These are phyloP conservation scores for Fusarium heterosporum DNA, from an alignment of 2,329 filamentous ascomycete genomes.

Conservation along the genomic window DNA sequence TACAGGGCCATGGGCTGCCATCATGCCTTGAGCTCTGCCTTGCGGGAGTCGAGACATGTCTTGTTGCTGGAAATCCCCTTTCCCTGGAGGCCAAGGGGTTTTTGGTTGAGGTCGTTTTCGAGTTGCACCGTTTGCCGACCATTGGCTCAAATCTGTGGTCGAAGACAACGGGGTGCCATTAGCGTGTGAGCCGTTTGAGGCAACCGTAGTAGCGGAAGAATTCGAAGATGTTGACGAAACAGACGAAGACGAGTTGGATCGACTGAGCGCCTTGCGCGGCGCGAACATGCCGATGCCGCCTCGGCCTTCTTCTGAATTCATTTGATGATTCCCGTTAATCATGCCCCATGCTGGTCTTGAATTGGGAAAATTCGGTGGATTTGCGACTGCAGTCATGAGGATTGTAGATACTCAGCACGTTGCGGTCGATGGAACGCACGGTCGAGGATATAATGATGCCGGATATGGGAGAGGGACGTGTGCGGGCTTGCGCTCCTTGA, in stretches of 20 bases:
- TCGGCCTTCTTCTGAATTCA: constrained; percentile 86
- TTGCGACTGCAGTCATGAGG: constrained; percentile 77
- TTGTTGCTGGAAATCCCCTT: constrained; percentile 58
- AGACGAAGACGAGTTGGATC: constrained; percentile 92
- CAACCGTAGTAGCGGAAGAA: constrained; percentile 72
- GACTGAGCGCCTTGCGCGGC: constrained; percentile 86
- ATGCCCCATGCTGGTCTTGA: constrained; percentile 73
- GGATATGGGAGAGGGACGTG: constrained; percentile 37
- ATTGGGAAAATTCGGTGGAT: constrained; percentile 71
- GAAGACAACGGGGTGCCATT: constrained; percentile 68
- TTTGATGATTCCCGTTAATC: constrained; percentile 72
- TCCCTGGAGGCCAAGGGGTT: constrained; percentile 61
- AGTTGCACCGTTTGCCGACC: constrained; percentile 60
- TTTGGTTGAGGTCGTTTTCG: constrained; percentile 66
- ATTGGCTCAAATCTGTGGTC: constrained; percentile 63
- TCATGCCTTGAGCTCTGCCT: constrained; percentile 59
- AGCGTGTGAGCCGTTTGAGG: constrained; percentile 68
- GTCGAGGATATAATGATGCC: constrained; percentile 35
- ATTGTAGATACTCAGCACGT: constrained; percentile 42
- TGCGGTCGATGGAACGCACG: constrained; percentile 39
- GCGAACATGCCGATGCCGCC: constrained; percentile 77
- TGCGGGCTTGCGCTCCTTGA: constrained; percentile 39
- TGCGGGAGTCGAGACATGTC: constrained; percentile 61
- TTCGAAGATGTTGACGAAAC: constrained; percentile 83
- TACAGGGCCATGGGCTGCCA: constrained; percentile 49